Conservation (phyloP, 1,139 yeast genomes). For the Pichia sp. region DNA sequence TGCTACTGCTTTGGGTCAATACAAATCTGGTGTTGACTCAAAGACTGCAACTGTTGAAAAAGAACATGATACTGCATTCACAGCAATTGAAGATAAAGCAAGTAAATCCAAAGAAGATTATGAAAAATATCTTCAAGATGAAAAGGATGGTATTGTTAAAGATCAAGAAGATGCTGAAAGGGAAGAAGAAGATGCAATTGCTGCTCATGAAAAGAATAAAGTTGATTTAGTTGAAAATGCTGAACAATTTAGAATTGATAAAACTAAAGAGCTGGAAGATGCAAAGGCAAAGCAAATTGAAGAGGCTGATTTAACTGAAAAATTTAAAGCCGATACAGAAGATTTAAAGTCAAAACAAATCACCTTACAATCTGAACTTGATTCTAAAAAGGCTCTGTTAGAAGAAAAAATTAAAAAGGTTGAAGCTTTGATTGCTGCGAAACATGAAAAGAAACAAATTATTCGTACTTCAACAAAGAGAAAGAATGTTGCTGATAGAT, state of each 20-base stretch:
- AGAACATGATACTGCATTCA: conserved; percentile 36
- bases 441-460: conserved; percentile 36
- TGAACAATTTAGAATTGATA: conserved; percentile 43
- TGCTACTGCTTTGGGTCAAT: conserved; percentile 38
- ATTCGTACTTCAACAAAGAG: conserved; percentile 35
- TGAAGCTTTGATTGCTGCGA: conserved; percentile 38
- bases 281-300: conserved; percentile 42
- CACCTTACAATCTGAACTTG: conserved; percentile 37
- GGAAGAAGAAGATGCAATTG: conserved; percentile 44
- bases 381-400: conserved; percentile 36
- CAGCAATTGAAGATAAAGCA: conserved; percentile 31
- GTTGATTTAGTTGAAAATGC: conserved; percentile 41
- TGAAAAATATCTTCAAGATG: conserved; percentile 35
- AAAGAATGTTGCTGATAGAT: conserved; percentile 38
- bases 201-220: conserved; percentile 41
- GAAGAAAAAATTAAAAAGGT: conserved; percentile 22
- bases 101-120: conserved; percentile 30
- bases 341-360: conserved; percentile 42
- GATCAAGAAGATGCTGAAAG: conserved; percentile 41
- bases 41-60: conserved; percentile 36
- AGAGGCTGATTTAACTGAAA: conserved; percentile 42
- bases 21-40: conserved; percentile 36
- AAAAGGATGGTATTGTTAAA: conserved; percentile 39
- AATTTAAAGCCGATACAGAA: conserved; percentile 38
- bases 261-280: conserved; percentile 44